Evolutionary conservation across 2,329 filamentous ascomycete species (phyloP), one percentile per base, ranked within the genome.

Genomic region (Penicillium sp.): DNA sequence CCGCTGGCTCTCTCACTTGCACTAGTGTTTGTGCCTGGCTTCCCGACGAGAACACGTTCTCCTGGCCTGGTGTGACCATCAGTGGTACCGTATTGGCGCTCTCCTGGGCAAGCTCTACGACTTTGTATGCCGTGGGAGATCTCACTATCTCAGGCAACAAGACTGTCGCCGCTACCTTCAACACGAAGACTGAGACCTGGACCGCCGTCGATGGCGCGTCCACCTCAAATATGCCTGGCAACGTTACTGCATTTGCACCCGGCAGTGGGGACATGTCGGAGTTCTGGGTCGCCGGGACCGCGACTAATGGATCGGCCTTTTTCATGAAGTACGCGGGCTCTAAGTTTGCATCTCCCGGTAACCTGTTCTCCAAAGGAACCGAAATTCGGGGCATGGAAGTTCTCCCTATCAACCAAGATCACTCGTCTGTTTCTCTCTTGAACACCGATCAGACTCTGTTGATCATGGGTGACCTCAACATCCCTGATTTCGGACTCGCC

Each of bases 1-100:
- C 81, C 28, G 93, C 90, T 15, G 93, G 93, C 25, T 85, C 86
- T 4, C 79, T 97, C 27, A 84, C 82, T 37, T 98, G 93, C 66
- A 83, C 86, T 3, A 84, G 82, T 41, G 81, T 98, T 23, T 98
- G 93, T 71, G 76, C 86, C 51, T 95, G 88, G 72, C 84, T 87
- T 64, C 82, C 84, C 2, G 74, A 81, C 6, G 78, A 78, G 4
- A 80, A 78, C 12, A 86, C 91, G 62, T 98, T 92, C 92, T 86
- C 79, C 61, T 81, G 86, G 32, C 87, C 90, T 12, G 90, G 89
- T 7, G 81, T 79, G 39, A 84, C 81, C 49, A 70, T 97, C 13
- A 75, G 74, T 42, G 92, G 93, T 5, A 79, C 78, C 20, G 86
- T 92, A 32, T 79, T 84, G 50, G 74, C 80, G 24, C 80, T 97